phyloP scores from a whole-genome alignment of 306 rosid genomes.

The Leucaena leucocephala region DNA sequence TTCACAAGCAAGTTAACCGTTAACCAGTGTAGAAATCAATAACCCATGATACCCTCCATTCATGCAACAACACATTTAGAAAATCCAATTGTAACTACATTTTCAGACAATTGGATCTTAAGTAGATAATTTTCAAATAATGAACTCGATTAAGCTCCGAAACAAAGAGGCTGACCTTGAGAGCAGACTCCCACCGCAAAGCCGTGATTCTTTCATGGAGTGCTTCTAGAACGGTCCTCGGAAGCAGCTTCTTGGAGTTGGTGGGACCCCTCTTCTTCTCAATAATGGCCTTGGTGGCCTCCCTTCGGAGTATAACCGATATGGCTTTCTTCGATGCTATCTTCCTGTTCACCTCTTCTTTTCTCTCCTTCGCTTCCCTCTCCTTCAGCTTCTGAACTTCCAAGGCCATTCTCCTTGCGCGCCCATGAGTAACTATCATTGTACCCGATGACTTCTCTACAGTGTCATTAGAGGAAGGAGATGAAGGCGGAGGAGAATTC shows the following conservation, averaged over 20 bases:
- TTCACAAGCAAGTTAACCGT: slow-evolving; percentile 9
- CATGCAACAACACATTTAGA: background rate
- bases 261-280: slow-evolving; percentile 77
- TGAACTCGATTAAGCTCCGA: background rate
- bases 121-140: background rate
- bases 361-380: slow-evolving; percentile 67
- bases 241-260: slow-evolving; percentile 82
- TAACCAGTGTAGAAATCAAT: background rate
- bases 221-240: slow-evolving; percentile 84
- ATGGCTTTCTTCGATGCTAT: slow-evolving; percentile 85
- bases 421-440: slow-evolving; percentile 34
- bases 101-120: background rate
- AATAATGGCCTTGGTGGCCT: slow-evolving; percentile 80
- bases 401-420: slow-evolving; percentile 36
- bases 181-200: slow-evolving; percentile 91
- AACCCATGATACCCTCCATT: background rate
- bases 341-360: slow-evolving; percentile 69
- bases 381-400: slow-evolving; percentile 53
- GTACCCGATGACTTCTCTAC: slow-evolving; percentile 24
- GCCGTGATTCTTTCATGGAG: slow-evolving; percentile 79
- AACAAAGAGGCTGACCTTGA: slow-evolving; percentile 56
- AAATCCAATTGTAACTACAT: background rate
- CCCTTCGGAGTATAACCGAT: slow-evolving; percentile 78
- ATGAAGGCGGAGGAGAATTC: background rate
- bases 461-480: slow-evolving; percentile 12